phyloP scores from a whole-genome alignment of 352 stramenopile genomes.

The Blastocystis sp. region DNA sequence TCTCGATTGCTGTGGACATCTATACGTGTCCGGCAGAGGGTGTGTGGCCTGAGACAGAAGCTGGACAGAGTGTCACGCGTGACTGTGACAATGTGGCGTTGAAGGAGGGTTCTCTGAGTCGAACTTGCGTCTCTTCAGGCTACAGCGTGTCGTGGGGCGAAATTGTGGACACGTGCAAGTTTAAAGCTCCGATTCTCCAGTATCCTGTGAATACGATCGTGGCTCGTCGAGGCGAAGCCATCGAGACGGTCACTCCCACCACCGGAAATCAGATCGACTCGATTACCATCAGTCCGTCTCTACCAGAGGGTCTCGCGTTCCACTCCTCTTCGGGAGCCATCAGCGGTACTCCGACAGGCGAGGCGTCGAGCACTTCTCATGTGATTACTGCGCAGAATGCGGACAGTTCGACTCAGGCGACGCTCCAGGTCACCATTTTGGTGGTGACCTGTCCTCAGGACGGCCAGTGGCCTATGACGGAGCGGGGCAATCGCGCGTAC shows the following conservation, averaged over 20 bases:
- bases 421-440: conserved; percentile 29
- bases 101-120: conserved; percentile 22
- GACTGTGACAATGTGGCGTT: conserved; percentile 2
- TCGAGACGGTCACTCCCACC: conserved; percentile 9
- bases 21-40: conserved; percentile 8
- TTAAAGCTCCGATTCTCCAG: conserved; percentile 7
- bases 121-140: background rate
- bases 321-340: conserved; percentile 23
- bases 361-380: background rate
- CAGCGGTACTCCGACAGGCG: conserved; percentile 9
- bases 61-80: conserved; percentile 4
- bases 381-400: background rate
- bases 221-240: background rate
- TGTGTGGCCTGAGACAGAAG: conserved; percentile 46
- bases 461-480: background rate
- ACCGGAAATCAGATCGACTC: conserved; percentile 38
- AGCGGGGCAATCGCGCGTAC: conserved; percentile 25
- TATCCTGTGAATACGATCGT: conserved; percentile 4
- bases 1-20: conserved; percentile 16
- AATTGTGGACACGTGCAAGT: conserved; percentile 40
- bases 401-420: background rate
- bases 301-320: conserved; percentile 39
- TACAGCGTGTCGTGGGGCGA: conserved; percentile 21
- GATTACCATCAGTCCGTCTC: conserved; percentile 21
- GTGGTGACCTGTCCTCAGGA: background rate